Percentiles rank a stretch among this genome's conserved stretches.
phyloP scores from a whole-genome alignment of 2,329 filamentous ascomycete species.

The Aaosphaeria arxii region DNA sequence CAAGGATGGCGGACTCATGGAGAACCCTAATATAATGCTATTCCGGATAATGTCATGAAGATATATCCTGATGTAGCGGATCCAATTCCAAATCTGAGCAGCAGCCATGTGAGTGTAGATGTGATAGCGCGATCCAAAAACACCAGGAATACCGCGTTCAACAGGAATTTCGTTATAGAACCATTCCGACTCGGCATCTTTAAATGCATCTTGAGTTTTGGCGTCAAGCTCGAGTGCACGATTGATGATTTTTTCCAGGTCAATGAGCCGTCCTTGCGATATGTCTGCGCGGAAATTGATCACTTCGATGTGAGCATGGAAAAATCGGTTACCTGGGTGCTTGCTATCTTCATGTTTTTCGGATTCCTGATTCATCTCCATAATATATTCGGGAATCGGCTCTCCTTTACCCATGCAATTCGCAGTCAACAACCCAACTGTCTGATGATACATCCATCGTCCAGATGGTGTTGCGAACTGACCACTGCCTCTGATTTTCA shows the following conservation, averaged over 20 bases:
- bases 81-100: conserved; percentile 33
- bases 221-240: conserved; percentile 22
- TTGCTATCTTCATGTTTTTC: conserved; percentile 13
- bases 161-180: conserved; percentile 16
- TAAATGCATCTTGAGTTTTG: conserved; percentile 17
- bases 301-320: conserved; percentile 23
- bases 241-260: conserved; percentile 19
- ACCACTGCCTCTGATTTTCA: conserved; percentile 26
- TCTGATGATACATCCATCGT: conserved; percentile 31
- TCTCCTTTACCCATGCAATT: conserved; percentile 25
- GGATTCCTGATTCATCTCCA: conserved; percentile 21
- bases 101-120: conserved; percentile 24
- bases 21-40: conserved; percentile 21
- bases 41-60: conserved; percentile 35
- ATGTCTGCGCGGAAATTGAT: conserved; percentile 27
- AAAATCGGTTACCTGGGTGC: conserved; percentile 26
- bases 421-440: conserved; percentile 22
- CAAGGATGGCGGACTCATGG: conserved; percentile 23
- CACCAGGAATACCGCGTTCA: conserved; percentile 8
- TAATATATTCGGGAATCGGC: conserved; percentile 20
- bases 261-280: conserved; percentile 9
- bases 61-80: conserved; percentile 31
- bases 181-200: conserved; percentile 17
- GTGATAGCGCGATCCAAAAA: conserved; percentile 29
- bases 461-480: conserved; percentile 28